Conservation (phyloP, 352 stramenopile species). For the Phytopythium helicoides region DNA sequence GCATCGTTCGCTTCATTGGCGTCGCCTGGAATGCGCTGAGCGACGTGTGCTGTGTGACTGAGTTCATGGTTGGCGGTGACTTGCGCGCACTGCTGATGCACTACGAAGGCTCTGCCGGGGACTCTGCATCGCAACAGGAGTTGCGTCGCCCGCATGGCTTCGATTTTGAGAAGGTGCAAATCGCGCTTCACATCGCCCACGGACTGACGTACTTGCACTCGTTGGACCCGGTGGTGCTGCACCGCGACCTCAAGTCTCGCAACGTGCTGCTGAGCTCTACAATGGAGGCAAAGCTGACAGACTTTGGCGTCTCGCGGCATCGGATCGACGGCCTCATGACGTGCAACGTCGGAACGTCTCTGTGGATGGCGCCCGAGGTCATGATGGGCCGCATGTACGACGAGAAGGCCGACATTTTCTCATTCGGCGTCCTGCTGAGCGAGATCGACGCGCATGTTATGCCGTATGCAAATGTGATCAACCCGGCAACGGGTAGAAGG, state of each 20-base stretch:
- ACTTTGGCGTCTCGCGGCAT: conserved; percentile 52
- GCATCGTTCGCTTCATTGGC: conserved; percentile 63
- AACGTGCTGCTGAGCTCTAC: conserved; percentile 19
- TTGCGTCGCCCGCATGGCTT: conserved; percentile 24
- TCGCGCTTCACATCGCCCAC: conserved; percentile 40
- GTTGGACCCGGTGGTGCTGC: conserved; percentile 31
- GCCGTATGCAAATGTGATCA: conserved; percentile 35
- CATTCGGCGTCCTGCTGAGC: conserved; percentile 45
- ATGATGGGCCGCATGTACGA: conserved; percentile 46
- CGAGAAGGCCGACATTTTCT: conserved; percentile 45
- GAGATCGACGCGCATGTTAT: conserved; percentile 47
- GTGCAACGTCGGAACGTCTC: conserved; percentile 40
- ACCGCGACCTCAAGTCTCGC: conserved; percentile 13
- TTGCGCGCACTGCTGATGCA: conserved; percentile 36
- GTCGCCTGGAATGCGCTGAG: conserved; percentile 55
- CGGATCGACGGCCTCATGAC: conserved; percentile 39
- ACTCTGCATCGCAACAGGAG: conserved; percentile 3
- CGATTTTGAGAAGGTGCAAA: conserved; percentile 48
- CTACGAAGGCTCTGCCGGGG: conserved; percentile 20
- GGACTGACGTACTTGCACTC: conserved; percentile 54
- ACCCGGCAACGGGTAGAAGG: conserved; percentile 21
- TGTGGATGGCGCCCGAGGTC: conserved; percentile 58
- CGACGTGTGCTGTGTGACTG: conserved; percentile 41
- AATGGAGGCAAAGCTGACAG: conserved; percentile 51
- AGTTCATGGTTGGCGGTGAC: conserved; percentile 48